Percentiles rank a stretch among this genome's conserved stretches.
phyloP scores from a whole-genome alignment of 106 monocot genomes.

The Dactylorhiza incarnata region DNA sequence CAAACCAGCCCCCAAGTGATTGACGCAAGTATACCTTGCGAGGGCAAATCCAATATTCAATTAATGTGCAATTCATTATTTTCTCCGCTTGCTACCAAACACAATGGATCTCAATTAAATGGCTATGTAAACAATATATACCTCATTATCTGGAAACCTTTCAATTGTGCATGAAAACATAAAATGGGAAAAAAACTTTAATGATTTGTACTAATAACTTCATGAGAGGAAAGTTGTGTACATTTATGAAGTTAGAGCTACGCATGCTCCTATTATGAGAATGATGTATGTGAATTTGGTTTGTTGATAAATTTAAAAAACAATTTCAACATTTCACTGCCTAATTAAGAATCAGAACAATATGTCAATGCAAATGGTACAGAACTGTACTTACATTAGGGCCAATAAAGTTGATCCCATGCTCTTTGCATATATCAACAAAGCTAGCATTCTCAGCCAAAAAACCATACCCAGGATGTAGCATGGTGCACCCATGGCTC shows the following conservation, averaged over 20 bases:
- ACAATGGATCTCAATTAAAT: too few species aligned
- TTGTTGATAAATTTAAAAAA: not conserved
- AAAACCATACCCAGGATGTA: conserved; percentile 96
- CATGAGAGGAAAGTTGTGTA: not conserved
- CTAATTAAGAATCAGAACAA: not conserved
- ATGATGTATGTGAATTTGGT: not conserved
- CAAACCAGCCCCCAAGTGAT: too few species aligned
- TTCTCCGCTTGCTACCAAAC: too few species aligned
- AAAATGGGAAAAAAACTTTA: not conserved
- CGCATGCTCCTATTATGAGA: not conserved
- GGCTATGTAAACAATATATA: too few species aligned
- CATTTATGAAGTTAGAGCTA: not conserved
- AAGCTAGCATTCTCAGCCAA: conserved; percentile 90
- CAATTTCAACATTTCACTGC: not conserved
- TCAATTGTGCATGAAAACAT: not conserved
- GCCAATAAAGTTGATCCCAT: conserved; percentile 93
- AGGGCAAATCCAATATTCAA: too few species aligned
- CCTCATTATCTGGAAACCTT: too few species aligned
- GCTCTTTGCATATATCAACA: conserved; percentile 87
- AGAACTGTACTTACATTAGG: conserved; percentile 57
- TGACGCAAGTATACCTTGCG: too few species aligned
- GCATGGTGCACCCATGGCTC: conserved; percentile 80
- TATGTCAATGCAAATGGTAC: not conserved
- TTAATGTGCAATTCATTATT: too few species aligned
- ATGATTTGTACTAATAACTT: not conserved